phyloP scores from a whole-genome alignment of 2,329 filamentous ascomycete genomes.

The Fusarium sp. region DNA sequence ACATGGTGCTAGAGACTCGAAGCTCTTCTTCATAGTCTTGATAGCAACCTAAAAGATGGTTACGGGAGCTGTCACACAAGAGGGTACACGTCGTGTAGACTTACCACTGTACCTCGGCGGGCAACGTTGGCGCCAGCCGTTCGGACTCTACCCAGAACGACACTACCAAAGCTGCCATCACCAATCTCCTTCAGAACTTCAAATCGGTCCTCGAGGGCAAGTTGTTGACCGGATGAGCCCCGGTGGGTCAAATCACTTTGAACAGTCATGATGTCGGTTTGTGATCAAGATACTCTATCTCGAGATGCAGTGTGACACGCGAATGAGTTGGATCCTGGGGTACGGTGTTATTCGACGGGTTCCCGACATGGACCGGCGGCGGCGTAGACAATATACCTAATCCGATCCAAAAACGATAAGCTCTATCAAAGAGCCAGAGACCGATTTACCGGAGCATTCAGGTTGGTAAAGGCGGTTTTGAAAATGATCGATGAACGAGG shows the following conservation, averaged over 20 bases:
- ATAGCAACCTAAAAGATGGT: conserved; percentile 82
- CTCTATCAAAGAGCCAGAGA: conserved; percentile 56
- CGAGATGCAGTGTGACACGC: conserved; percentile 38
- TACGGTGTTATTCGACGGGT: conserved; percentile 38
- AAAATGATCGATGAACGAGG: conserved; percentile 30
- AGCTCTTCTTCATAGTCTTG: conserved; percentile 99
- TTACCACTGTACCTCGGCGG: conserved; percentile 91
- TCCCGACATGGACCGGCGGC: conserved; percentile 33
- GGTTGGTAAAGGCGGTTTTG: conserved; percentile 39
- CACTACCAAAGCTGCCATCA: conserved; percentile 98
- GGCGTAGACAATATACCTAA: conserved; percentile 47
- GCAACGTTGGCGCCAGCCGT: conserved; percentile 91
- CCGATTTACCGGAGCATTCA: conserved; percentile 57
- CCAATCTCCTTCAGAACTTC: conserved; percentile 98
- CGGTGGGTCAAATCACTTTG: conserved; percentile 80
- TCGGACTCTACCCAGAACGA: conserved; percentile 90
- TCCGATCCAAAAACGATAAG: conserved; percentile 47
- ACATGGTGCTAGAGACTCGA: conserved; percentile 91
- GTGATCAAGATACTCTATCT: conserved; percentile 39
- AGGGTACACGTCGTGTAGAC: conserved; percentile 53
- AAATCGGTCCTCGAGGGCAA: conserved; percentile 91
- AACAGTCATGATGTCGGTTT: conserved; percentile 76
- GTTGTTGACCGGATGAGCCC: conserved; percentile 71
- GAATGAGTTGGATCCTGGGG: conserved; percentile 40
- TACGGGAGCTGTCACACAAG: conserved; percentile 32